Evolutionary conservation across 176 grass and related monocot genomes (phyloP).

Genomic region (Microstegium vimineum): DNA sequence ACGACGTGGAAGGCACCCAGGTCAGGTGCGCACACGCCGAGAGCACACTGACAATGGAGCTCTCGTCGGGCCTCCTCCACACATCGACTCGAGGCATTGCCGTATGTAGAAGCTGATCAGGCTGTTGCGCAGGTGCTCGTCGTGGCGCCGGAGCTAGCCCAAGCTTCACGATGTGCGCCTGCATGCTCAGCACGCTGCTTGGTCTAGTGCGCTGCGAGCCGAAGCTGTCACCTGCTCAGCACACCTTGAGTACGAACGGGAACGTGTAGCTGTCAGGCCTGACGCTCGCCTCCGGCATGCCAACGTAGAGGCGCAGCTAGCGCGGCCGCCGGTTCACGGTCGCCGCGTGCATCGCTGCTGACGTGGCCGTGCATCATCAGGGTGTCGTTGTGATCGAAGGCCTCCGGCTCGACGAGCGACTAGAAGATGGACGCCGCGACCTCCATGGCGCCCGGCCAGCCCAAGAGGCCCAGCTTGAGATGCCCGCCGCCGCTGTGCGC

Average conservation of each 20-base stretch:
- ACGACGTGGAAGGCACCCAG: conserved; percentile 48
- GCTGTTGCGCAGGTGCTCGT: conserved; percentile 68
- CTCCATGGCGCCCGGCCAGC: conserved; percentile 64
- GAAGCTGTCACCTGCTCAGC: conserved; percentile 24
- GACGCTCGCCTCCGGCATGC: conserved; percentile 39
- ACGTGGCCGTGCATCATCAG: conserved; percentile 63
- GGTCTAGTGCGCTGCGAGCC: background rate
- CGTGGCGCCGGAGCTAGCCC: conserved; percentile 42
- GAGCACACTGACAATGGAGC: conserved; percentile 58
- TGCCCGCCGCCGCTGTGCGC: background rate
- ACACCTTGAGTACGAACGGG: conserved; percentile 67
- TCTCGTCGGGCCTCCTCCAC: conserved; percentile 59
- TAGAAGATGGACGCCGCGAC: conserved; percentile 66
- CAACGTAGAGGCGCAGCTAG: conserved; percentile 47
- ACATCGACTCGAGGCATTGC: conserved; percentile 57
- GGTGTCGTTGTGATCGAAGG: conserved; percentile 87
- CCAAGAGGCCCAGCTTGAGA: conserved; percentile 62
- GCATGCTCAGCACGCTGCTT: conserved; percentile 14
- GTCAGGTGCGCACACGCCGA: conserved; percentile 63
- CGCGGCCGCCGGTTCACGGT: conserved; percentile 30
- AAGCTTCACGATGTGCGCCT: conserved; percentile 54
- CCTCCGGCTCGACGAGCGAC: conserved; percentile 46
- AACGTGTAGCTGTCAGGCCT: conserved; percentile 64
- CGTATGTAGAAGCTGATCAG: conserved; percentile 82
- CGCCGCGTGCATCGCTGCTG: too few relatives aligned